Conservation (phyloP, 805 yeast species). For the Kurtzmaniella fragi region DNA sequence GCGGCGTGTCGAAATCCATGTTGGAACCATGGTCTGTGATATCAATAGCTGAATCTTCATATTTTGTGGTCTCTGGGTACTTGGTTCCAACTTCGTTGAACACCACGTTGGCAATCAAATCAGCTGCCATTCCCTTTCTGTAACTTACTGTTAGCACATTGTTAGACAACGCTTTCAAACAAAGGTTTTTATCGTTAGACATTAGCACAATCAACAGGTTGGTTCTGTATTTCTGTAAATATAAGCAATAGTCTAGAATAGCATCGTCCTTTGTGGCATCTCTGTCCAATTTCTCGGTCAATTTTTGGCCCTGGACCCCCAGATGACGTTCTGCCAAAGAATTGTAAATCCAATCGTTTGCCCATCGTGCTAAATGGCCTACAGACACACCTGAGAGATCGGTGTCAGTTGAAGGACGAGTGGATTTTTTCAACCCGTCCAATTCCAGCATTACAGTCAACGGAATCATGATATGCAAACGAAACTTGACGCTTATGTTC, state of each 20-base stretch:
- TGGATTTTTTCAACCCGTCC: constrained; percentile 69
- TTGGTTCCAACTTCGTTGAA: constrained; percentile 34
- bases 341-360: constrained; percentile 72
- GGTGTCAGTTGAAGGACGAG: constrained; percentile 11
- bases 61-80: too few species aligned
- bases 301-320: constrained; percentile 60
- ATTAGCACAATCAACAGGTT: constrained; percentile 49
- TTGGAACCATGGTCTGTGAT: too few species aligned
- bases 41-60: too few species aligned
- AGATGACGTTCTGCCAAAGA: constrained; percentile 48
- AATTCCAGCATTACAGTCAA: constrained; percentile 65
- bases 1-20: too few species aligned
- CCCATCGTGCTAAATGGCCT: constrained; percentile 60
- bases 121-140: constrained; percentile 40
- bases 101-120: constrained; percentile 35
- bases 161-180: constrained; percentile 70
- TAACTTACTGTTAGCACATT: constrained; percentile 59
- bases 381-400: constrained; percentile 29
- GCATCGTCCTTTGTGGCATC: constrained; percentile 64
- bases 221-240: constrained; percentile 39
- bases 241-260: constrained; percentile 79
- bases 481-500: constrained; percentile 32
- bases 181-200: constrained; percentile 81
- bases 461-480: constrained; percentile 62
- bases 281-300: constrained; percentile 47